phyloP scores from a whole-genome alignment of 306 rosid species.

The Neltuma alba region DNA sequence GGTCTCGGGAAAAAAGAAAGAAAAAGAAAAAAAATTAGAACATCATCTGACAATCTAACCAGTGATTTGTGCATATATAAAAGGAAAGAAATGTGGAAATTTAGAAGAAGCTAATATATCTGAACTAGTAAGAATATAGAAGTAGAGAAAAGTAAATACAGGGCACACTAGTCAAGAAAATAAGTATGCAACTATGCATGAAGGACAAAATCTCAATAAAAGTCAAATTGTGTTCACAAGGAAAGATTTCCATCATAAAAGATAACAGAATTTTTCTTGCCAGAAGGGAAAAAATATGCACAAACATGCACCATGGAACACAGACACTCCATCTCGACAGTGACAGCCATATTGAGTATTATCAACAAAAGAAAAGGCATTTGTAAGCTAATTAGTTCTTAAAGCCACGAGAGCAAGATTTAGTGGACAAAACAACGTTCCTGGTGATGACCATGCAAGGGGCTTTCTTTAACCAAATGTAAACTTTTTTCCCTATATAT shows the following conservation, averaged over 20 bases:
- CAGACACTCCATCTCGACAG: background rate
- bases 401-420: conserved; percentile 18
- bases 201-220: conserved; percentile 1
- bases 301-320: background rate
- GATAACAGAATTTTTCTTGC: background rate
- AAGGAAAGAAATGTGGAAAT: conserved; percentile 17
- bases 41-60: conserved; percentile 15
- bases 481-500: background rate
- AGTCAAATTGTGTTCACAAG: background rate
- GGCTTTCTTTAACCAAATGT: conserved; percentile 11
- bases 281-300: background rate
- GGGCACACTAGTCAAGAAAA: background rate
- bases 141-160: background rate
- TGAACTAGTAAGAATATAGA: background rate
- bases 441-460: background rate
- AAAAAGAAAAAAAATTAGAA: background rate
- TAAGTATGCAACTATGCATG: conserved; percentile 7
- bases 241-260: background rate
- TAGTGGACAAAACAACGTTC: background rate
- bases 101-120: conserved; percentile 2
- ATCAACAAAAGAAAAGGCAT: background rate
- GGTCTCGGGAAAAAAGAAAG: background rate
- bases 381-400: conserved; percentile 15
- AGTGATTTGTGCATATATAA: background rate
- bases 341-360: background rate